Evolutionary conservation across 192 early-diverging fungal genomes (phyloP), one percentile per base, ranked within the genome.

Genomic region (Coemansia sp.): DNA sequence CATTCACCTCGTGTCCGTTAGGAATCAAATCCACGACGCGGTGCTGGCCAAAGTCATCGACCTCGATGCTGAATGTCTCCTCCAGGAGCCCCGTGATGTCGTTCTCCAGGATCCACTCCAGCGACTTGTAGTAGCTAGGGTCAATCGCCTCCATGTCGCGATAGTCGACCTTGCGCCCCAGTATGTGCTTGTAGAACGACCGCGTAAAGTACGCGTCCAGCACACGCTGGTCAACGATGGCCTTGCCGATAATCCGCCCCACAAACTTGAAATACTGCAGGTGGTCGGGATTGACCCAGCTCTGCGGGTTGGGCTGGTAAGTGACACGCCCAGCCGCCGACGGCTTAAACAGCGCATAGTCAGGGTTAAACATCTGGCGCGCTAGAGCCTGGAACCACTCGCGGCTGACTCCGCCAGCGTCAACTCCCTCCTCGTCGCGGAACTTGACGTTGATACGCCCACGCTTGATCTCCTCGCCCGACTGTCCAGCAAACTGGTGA

Each of bases 311-410:
- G 59, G 97, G 97, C 82, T 99, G 97, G 81, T 99, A 99, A 0
- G 97, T 99, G 18, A 98, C 88, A 53, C 93, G 92, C 74, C 97
- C 97, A 3, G 92, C 90, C 4, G 95, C 96, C 16, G 97, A 97
- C 2, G 94, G 93, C 72, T 91, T 93, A 84, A 99, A 99, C 56
- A 99, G 78, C n/a, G 97, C 97, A 71, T 99, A 98, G 70, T 97
- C 89, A 4, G 95, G 96, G 75, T 99, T 93, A 76, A 99, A 98
- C 95, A 99, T 99, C 74, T 97, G 94, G 45, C 94, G 85, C 16
- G 97, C 94, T 10, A 99, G 86, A 3, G 91, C 97, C 68, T 94
- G 93, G 88, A 97, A 99, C 95, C 96, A 99, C 82, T 99, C 97
- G 65, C 97, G 86, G 4, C 94, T 96, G 4, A 99, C 93, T 45